Evolutionary conservation across 2,329 filamentous ascomycete genomes (phyloP).

Genomic region (Neonectria faginata): DNA sequence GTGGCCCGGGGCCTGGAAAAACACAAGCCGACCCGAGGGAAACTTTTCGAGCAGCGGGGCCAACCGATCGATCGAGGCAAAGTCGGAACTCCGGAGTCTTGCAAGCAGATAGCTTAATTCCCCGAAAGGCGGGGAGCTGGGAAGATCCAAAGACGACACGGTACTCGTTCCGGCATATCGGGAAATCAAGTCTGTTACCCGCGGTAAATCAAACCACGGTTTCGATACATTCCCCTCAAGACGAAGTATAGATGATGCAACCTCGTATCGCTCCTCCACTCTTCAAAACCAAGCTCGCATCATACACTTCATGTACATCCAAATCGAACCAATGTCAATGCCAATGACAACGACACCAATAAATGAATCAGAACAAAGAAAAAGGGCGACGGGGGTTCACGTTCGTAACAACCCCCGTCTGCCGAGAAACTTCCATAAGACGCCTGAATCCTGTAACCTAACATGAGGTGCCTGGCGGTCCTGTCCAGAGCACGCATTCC

Average conservation of each 20-base stretch:
- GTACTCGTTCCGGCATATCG: slow-evolving; percentile 14
- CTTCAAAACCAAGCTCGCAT: neutral
- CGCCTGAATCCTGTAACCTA: slow-evolving; percentile 44
- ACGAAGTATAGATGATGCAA: neutral
- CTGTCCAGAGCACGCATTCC: slow-evolving; percentile 41
- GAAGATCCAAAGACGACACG: neutral
- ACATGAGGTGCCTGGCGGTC: slow-evolving; percentile 41
- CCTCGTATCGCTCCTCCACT: neutral
- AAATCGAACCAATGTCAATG: slow-evolving; percentile 3
- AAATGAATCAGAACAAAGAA: slow-evolving; percentile 26
- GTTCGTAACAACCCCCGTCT: slow-evolving; percentile 43
- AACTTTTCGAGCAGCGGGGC: neutral
- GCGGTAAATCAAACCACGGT: neutral
- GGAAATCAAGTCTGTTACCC: slow-evolving; percentile 1
- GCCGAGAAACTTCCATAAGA: slow-evolving; percentile 37
- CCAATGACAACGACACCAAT: slow-evolving; percentile 5
- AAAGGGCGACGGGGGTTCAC: slow-evolving; percentile 37
- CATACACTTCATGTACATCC: neutral
- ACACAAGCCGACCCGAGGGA: slow-evolving; percentile 14
- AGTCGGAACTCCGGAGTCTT: neutral
- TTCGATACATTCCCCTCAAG: neutral
- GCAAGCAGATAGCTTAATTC: slow-evolving; percentile 4
- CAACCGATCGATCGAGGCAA: no score
- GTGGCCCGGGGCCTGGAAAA: slow-evolving; percentile 13
- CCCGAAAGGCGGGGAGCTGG: slow-evolving; percentile 9